These are phyloP conservation scores for Rhodotorula toruloides DNA, from an alignment of 768 basidiomycete genomes.

Conservation along the genomic window DNA sequence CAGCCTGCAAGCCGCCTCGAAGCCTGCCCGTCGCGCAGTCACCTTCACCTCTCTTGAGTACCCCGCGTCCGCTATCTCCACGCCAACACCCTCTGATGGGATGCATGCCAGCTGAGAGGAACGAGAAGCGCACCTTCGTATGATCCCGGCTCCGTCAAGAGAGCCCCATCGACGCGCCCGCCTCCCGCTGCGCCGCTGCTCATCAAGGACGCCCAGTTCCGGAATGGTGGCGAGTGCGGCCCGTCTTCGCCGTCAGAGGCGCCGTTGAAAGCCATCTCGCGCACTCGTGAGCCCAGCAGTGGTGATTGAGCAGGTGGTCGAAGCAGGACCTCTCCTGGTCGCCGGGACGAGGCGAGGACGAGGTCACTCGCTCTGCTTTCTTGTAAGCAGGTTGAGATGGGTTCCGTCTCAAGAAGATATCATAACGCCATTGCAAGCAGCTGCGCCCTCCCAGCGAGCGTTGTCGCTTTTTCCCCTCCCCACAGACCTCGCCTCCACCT, in stretches of 20 bases:
- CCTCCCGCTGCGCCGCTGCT: constrained; percentile 3
- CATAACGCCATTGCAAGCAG: too few relatives aligned
- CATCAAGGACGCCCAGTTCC: background rate
- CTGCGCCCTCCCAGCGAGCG: background rate
- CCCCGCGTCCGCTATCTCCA: background rate
- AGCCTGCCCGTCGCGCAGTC: too few relatives aligned
- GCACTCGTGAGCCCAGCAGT: background rate
- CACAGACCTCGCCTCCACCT: background rate
- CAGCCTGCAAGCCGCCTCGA: too few relatives aligned
- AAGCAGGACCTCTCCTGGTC: too few relatives aligned
- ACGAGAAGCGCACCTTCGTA: constrained; percentile 13
- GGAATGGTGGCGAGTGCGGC: background rate
- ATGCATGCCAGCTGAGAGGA: background rate
- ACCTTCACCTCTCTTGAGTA: background rate
- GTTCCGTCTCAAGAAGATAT: too few relatives aligned
- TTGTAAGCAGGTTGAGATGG: too few relatives aligned
- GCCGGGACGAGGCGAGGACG: too few relatives aligned
- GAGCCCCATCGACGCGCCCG: constrained; percentile 8
- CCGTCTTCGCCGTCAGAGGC: background rate
- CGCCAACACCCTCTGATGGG: background rate
- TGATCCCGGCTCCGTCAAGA: constrained; percentile 8
- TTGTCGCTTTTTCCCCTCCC: background rate
- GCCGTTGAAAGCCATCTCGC: background rate
- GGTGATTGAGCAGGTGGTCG: too few relatives aligned
- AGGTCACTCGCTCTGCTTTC: too few relatives aligned